Percentiles rank a stretch among this genome's conserved stretches.
Conservation (phyloP, 192 early-diverging fungal genomes). For the Coemansia sp. region DNA sequence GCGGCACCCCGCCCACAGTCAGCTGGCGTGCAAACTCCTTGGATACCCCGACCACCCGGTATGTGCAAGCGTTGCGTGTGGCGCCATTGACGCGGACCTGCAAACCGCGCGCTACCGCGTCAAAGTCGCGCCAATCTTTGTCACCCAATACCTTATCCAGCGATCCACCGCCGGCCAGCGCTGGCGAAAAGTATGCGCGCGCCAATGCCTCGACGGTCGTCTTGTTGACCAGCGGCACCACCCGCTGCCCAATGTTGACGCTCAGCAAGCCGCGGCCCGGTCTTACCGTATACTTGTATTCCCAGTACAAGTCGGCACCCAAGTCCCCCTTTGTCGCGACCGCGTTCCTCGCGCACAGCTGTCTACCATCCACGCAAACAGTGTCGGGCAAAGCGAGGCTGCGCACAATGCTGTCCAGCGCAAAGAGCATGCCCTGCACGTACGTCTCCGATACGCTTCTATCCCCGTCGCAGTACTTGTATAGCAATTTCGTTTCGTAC, state of each 20-base stretch:
- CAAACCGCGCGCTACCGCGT: slow-evolving; percentile 4
- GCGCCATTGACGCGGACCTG: neutral
- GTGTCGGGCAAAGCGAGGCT: neutral
- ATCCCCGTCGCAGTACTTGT: slow-evolving; percentile 8
- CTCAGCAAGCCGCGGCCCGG: neutral
- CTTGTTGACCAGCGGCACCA: slow-evolving; percentile 4
- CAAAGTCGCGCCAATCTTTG: slow-evolving; percentile 14
- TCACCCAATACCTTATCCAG: neutral
- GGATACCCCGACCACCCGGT: slow-evolving; percentile 8
- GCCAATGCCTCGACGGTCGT: slow-evolving; percentile 7
- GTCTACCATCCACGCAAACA: neutral
- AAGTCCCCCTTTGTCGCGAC: neutral
- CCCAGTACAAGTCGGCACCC: slow-evolving; percentile 38
- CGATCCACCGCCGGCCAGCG: neutral
- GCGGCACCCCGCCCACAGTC: slow-evolving; percentile 1
- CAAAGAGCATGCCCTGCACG: slow-evolving; percentile 22
- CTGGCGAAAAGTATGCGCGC: neutral
- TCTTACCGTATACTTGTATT: slow-evolving; percentile 24
- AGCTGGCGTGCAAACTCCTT: neutral
- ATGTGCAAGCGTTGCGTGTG: neutral
- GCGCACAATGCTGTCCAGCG: slow-evolving; percentile 24
- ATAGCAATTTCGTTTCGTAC: slow-evolving; percentile 18
- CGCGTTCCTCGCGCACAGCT: neutral
- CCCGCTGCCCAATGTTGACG: neutral
- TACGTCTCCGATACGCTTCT: neutral